These are phyloP conservation scores for Trypanosoma cruzi DNA, from an alignment of 208 protist species.

Conservation along the genomic window DNA sequence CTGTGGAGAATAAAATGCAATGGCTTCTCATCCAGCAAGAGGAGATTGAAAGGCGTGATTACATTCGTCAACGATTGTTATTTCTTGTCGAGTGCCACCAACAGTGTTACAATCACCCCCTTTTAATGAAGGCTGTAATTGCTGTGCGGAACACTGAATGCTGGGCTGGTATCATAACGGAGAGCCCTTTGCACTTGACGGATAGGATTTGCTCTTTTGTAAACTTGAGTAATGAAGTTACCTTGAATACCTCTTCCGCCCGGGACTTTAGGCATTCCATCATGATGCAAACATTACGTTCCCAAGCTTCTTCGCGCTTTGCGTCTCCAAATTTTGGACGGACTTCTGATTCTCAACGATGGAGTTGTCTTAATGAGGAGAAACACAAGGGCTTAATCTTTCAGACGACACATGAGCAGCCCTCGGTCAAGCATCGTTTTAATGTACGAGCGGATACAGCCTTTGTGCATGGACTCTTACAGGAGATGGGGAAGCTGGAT, in stretches of 20 bases:
- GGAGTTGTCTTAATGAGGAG: background rate
- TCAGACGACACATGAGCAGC: background rate
- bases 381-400: background rate
- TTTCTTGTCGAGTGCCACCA: slow-evolving; percentile 68
- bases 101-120: slow-evolving; percentile 55
- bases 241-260: too few relatives aligned
- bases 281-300: too few relatives aligned
- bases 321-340: too few relatives aligned
- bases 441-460: slow-evolving; percentile 11
- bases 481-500: slow-evolving; percentile 15
- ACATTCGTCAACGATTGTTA: slow-evolving; percentile 37
- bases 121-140: slow-evolving; percentile 36
- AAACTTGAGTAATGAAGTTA: too few relatives aligned
- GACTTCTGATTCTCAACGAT: too few relatives aligned
- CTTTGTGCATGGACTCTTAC: slow-evolving; percentile 19
- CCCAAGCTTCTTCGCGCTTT: too few relatives aligned
- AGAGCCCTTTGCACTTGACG: too few relatives aligned
- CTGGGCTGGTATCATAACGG: slow-evolving; percentile 16
- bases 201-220: too few relatives aligned
- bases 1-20: slow-evolving; percentile 29
- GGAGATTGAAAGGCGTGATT: slow-evolving; percentile 64
- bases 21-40: slow-evolving; percentile 53
- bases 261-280: too few relatives aligned
- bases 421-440: background rate
- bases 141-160: slow-evolving; percentile 9